Evolutionary conservation across 257 asterid species (phyloP), one percentile per base, ranked within the genome.

Genomic region (Rubia yunnanensis): DNA sequence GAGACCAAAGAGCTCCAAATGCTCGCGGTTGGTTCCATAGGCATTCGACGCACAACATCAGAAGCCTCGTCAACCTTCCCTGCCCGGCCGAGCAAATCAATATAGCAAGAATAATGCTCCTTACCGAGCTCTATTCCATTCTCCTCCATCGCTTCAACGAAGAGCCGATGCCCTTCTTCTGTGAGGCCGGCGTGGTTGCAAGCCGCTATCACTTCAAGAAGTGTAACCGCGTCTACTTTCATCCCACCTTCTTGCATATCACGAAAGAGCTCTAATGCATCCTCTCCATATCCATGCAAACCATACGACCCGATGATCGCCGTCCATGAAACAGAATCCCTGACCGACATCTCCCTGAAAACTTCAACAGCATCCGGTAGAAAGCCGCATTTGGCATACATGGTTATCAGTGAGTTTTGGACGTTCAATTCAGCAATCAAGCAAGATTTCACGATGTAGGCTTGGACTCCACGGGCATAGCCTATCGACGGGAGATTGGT

Each of bases 341-440:
- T 83, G 0, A 34, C 46, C 9, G n/a, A 3, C 87, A 82, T 87
- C 60, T 79, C 82, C 23, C 60, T 18, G 70, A 87, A 89, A 60
- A 85, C 83, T 50, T 60, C 62, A 70, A 76, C 64, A 17, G 94
- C 72, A 36, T 81, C 89, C 60, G 10, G 28, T 5, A 85, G 75
- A 63, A 83, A 73, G 27, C 94, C 96, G 41, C 95, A 87, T 66
- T 87, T 89, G 10, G 94, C 77, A 62, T 89, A 85, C 94, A 85
- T 86, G 44, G 76, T 75, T 36, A 87, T 76, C n/a, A 85, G 75
- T 39, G 96, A 82, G 61, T 89, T 89, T 66, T 79, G 86, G 46
- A 86, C 14, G 71, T 77, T 73, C 55, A 83, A 8, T 60, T 76
- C 78, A 4, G 71, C 38, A n/a, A 63, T 64, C 46, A 83, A 74